Base-by-base conservation (phyloP, 805 yeast species). In the Pichia paraexigua region DNA sequence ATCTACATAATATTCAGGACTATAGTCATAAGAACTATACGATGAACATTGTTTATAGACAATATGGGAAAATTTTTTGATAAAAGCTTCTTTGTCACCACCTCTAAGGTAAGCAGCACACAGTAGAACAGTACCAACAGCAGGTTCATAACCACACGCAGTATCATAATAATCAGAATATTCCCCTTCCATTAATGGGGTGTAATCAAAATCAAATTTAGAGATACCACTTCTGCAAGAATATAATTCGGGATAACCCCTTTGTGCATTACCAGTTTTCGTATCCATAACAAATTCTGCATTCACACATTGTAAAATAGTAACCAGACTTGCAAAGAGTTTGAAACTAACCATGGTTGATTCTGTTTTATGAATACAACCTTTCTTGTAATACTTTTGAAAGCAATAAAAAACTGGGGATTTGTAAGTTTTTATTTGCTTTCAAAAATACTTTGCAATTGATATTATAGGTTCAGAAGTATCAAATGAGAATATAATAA, bases 121-220 rank as follows among this genome's bases (percentile, higher is more conserved):
- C 9, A 56, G 9, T 12, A 57, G 28, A 2, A 58, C 1, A 5
- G 57, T 18, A 5, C 61, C 63, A 12, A 50, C 30, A 2, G 44
- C 49, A 12, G 62, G 63, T 6, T 60, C 56, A 39, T 60, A 58
- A 3, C 46, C 48, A 45, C 60, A 58, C 3, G 24, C 6, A 2
- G 24, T 25, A 22, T 51, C 53, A n/a, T 44, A 50, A 9, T 2
- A 45, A 2, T 35, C 2, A 12, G 48, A 40, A 45, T 32, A 43
- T 2, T 25, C 3, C 21, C 28, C 24, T 6, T 30, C 5, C 13
- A 37, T 22, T 15, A 35, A 18, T 13, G 51, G 40, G 21, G 32
- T 45, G 45, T 44, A 55, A 37, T 57, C 56, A 41, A 43, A 57
- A 3, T n/a, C n/a, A n/a, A 17, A 35, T 3, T 9, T 8, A 5